Evolutionary conservation across 805 yeast genomes (phyloP).

Genomic region (Saccharomycopsis oosterbeekiorum): DNA sequence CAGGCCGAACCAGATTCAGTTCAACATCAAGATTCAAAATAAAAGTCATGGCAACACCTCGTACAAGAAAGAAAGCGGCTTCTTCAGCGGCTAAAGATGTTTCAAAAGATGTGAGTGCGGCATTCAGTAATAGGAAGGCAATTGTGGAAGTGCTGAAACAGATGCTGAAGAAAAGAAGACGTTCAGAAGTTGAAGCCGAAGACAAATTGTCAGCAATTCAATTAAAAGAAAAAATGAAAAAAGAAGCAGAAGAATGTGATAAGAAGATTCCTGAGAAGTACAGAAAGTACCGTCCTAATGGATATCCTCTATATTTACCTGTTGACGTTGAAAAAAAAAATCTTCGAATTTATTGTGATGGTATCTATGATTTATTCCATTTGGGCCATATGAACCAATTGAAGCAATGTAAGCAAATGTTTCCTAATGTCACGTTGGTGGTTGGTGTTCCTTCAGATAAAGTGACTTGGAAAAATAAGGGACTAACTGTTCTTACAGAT

Average conservation of each 20-base stretch:
- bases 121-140: neutral
- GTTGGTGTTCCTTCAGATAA: constrained; percentile 88
- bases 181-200: constrained; percentile 1
- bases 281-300: constrained; percentile 70
- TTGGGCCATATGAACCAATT: constrained; percentile 96
- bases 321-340: constrained; percentile 62
- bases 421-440: constrained; percentile 74
- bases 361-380: constrained; percentile 94
- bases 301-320: constrained; percentile 71
- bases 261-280: constrained; percentile 56
- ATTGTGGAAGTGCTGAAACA: neutral
- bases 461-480: constrained; percentile 87
- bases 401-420: constrained; percentile 91
- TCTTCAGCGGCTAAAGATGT: neutral
- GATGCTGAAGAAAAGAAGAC: constrained; percentile 7
- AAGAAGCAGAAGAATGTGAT: constrained; percentile 48
- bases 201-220: neutral
- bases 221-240: neutral
- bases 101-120: neutral
- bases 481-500: constrained; percentile 84
- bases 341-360: constrained; percentile 93
- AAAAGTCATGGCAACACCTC: neutral
- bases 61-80: neutral
- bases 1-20: neutral
- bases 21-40: neutral